Percentiles rank a stretch among this genome's conserved stretches.
Evolutionary conservation across 2,329 filamentous ascomycete genomes (phyloP).

Genomic region (Nigrospora osmanthi): DNA sequence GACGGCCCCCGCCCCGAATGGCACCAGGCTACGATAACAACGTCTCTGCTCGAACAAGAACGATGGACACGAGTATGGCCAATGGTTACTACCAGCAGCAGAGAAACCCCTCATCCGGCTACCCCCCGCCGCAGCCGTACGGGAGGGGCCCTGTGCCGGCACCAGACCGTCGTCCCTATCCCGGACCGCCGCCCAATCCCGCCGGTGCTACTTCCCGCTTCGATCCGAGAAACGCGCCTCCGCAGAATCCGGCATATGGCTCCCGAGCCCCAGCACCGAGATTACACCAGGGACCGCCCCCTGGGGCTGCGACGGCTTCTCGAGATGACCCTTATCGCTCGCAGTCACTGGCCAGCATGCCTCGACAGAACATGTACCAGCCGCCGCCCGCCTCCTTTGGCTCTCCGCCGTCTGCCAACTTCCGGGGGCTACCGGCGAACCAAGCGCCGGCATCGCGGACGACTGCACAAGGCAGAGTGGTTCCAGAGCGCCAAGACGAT

Average conservation of each 20-base stretch:
- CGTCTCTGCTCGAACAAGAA: constrained; percentile 28
- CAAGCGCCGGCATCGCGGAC: constrained; percentile 58
- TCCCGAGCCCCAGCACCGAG: constrained; percentile 43
- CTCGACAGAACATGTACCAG: constrained; percentile 66
- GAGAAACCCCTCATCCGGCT: constrained; percentile 42
- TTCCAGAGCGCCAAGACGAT: constrained; percentile 88
- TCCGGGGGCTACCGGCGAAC: constrained; percentile 71
- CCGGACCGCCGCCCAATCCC: constrained; percentile 40
- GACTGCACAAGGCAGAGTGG: constrained; percentile 83
- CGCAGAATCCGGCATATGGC: constrained; percentile 32
- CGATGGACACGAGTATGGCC: constrained; percentile 35
- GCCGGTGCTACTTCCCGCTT: constrained; percentile 42
- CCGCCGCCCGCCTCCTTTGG: constrained; percentile 54
- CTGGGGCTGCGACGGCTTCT: constrained; percentile 58
- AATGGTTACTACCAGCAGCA: constrained; percentile 47
- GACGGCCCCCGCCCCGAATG: constrained; percentile 46
- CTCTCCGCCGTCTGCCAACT: constrained; percentile 61
- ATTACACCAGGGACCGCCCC: constrained; percentile 48
- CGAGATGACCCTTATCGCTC: constrained; percentile 84
- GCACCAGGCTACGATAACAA: constrained; percentile 27
- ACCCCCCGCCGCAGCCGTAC: constrained; percentile 28
- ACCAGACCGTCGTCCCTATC: constrained; percentile 58
- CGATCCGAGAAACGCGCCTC: constrained; percentile 48
- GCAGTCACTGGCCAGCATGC: constrained; percentile 78
- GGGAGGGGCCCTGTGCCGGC: constrained; percentile 36